Evolutionary conservation across 2,329 filamentous ascomycete genomes (phyloP).

Genomic region (Proliferodiscus dingleyae): DNA sequence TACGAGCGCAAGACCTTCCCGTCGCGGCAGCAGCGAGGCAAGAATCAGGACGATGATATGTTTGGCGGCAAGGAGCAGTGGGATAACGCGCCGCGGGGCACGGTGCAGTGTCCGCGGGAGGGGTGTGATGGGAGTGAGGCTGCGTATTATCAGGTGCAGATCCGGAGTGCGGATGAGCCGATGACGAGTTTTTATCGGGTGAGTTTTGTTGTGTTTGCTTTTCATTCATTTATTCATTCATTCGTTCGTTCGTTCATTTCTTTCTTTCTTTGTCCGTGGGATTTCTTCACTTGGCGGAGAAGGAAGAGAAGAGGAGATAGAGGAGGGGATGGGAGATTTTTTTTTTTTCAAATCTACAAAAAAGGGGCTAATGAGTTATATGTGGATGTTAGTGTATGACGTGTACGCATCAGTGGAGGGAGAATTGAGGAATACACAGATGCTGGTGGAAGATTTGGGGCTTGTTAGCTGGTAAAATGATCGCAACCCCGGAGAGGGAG

Average conservation of each 20-base stretch:
- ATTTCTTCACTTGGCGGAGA: too few relatives aligned
- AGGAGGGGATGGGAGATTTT: not conserved
- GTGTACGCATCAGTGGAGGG: conserved; percentile 62
- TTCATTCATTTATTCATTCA: too few relatives aligned
- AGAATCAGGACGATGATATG: conserved; percentile 84
- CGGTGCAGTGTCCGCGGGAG: conserved; percentile 76
- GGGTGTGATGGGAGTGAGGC: conserved; percentile 78
- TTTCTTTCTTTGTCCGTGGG: too few relatives aligned
- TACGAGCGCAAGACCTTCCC: conserved; percentile 74
- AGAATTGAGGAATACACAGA: conserved; percentile 42
- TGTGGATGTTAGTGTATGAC: conserved; percentile 53
- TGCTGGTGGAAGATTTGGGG: not conserved
- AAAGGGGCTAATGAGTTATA: not conserved
- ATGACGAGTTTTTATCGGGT: conserved; percentile 97
- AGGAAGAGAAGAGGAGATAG: too few relatives aligned
- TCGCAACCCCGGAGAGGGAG: too few relatives aligned
- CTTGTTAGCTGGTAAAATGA: not conserved
- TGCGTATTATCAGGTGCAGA: conserved; percentile 95
- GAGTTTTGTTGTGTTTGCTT: conserved; percentile 17
- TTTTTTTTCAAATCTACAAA: not conserved
- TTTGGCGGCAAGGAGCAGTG: conserved; percentile 84
- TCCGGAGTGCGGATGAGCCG: conserved; percentile 94
- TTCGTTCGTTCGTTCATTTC: too few relatives aligned
- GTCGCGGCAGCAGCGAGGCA: too few relatives aligned
- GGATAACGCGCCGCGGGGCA: conserved; percentile 84